These are phyloP conservation scores for Cyclotella baltica DNA, from an alignment of 108 stramenopile genomes.

Conservation along the genomic window DNA sequence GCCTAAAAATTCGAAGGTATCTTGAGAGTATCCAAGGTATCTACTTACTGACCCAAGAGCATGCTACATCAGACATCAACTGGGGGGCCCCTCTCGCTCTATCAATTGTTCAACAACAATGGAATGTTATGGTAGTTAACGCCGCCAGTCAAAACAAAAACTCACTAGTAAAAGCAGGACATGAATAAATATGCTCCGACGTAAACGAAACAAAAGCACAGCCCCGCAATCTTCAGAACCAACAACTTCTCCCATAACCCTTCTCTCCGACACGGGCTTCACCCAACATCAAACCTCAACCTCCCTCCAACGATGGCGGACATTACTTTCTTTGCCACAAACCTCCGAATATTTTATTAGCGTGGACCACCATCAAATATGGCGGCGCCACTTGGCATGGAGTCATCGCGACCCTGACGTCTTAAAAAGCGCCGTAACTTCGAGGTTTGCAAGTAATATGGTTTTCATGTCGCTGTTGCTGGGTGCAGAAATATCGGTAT, in stretches of 20 bases:
- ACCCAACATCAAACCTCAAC: not conserved
- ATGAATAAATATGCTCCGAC: no score
- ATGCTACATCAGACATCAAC: no score
- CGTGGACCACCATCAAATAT: constrained; percentile 36
- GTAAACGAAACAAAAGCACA: not conserved
- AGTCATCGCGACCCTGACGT: constrained; percentile 60
- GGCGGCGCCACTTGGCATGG: constrained; percentile 70
- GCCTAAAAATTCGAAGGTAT: no score
- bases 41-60: no score
- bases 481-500: constrained; percentile 56
- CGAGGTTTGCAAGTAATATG: constrained; percentile 69
- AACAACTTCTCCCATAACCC: constrained; percentile 5
- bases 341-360: constrained; percentile 25
- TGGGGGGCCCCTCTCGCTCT: no score
- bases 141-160: no score
- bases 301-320: not conserved
- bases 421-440: constrained; percentile 62
- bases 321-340: constrained; percentile 1
- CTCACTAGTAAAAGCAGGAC: no score
- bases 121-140: no score
- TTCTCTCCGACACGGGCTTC: constrained; percentile 14
- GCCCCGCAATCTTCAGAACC: not conserved
- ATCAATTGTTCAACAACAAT: no score
- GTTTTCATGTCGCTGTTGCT: constrained; percentile 77
- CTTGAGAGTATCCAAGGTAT: no score